Percentiles rank a stretch among this genome's conserved stretches.
Conservation (phyloP, 345 rosid genomes). For the Aethionema arabicum region DNA sequence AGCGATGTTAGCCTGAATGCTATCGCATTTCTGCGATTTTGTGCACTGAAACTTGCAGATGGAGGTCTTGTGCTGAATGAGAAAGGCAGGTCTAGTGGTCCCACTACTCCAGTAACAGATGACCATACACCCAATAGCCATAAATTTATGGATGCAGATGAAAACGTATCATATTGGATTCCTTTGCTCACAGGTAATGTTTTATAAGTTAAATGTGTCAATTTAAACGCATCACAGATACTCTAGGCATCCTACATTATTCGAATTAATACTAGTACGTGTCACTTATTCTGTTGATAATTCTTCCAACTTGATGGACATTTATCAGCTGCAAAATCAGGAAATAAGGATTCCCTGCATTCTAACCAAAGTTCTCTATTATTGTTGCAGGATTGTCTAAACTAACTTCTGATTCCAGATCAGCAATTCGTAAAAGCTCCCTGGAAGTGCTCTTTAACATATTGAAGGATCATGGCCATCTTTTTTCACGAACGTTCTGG, state of each 20-base stretch:
- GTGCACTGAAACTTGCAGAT: conserved; percentile 92
- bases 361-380: conserved; percentile 17
- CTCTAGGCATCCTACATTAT: conserved; percentile 2
- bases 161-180: conserved; percentile 78
- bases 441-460: conserved; percentile 92
- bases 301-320: conserved; percentile 16
- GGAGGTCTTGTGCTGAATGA: conserved; percentile 77
- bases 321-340: conserved; percentile 14
- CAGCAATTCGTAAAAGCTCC: conserved; percentile 80
- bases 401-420: conserved; percentile 80
- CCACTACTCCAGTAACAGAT: conserved; percentile 34
- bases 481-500: conserved; percentile 81
- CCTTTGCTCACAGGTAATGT: conserved; percentile 83
- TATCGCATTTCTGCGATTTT: conserved; percentile 90
- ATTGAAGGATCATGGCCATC: conserved; percentile 94
- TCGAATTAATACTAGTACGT: background rate
- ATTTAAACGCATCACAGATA: background rate
- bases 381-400: conserved; percentile 76
- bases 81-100: conserved; percentile 47
- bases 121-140: conserved; percentile 43
- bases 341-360: conserved; percentile 23
- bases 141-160: conserved; percentile 54
- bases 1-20: conserved; percentile 95
- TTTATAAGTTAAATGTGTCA: conserved; percentile 18
- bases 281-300: conserved; percentile 2